Percentiles rank a stretch among this genome's conserved stretches.
Conservation (phyloP, 2,329 filamentous ascomycete genomes). For the Claviceps monticola region DNA sequence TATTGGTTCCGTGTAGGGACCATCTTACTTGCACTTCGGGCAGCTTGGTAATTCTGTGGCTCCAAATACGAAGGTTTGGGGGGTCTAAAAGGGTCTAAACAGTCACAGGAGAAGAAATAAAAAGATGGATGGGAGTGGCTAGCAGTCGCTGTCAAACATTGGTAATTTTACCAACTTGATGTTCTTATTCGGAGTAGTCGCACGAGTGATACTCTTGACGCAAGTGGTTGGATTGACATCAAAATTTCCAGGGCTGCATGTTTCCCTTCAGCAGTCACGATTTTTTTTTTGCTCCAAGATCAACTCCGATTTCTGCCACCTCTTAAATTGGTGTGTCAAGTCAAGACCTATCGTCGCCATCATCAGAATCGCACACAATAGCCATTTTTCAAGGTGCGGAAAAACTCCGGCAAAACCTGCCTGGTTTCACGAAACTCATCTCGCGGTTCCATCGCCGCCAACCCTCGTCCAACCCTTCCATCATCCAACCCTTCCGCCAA, state of each 20-base stretch:
- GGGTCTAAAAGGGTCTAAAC: no score
- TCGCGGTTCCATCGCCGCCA: background rate
- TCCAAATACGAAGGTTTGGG: background rate
- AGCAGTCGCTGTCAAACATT: background rate
- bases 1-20: background rate
- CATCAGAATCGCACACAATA: background rate
- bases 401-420: background rate
- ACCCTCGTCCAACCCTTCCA: background rate
- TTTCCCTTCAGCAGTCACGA: no score
- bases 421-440: background rate
- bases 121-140: no score
- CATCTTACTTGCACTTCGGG: background rate
- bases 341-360: background rate
- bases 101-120: no score
- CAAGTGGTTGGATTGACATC: no score
- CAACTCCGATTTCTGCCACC: background rate
- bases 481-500: background rate
- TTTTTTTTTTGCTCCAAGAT: no score
- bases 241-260: no score
- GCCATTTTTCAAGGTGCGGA: background rate
- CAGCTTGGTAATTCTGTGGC: background rate
- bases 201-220: no score
- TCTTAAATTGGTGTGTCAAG: background rate
- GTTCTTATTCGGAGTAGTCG: no score
- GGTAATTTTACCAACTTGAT: no score